These are phyloP conservation scores for Pleurozium schreberi DNA, from an alignment of 225 moss, liverwort and hornwort species.

Conservation along the genomic window DNA sequence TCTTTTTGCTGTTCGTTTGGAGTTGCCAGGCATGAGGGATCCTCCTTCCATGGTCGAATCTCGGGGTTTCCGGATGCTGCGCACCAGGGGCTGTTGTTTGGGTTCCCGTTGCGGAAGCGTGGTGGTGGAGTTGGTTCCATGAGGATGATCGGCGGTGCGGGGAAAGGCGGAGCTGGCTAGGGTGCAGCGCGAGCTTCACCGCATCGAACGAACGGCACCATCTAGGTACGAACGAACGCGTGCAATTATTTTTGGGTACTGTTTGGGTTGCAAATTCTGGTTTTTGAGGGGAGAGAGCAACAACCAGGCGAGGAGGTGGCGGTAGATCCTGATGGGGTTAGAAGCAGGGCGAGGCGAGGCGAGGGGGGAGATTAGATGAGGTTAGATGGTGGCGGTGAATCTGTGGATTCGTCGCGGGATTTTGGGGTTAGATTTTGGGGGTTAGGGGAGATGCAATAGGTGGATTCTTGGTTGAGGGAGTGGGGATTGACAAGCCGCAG, in stretches of 20 bases:
- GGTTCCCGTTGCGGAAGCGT: neutral
- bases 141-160: slow-evolving; percentile 44
- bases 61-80: slow-evolving; percentile 12
- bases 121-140: neutral
- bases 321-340: slow-evolving; percentile 20
- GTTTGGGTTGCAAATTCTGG: neutral
- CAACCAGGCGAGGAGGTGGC: neutral
- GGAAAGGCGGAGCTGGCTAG: slow-evolving; percentile 18
- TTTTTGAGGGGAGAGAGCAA: neutral
- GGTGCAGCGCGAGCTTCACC: slow-evolving; percentile 1
- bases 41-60: slow-evolving; percentile 11
- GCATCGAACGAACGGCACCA: neutral
- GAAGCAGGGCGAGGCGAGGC: neutral
- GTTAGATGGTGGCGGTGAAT: slow-evolving; percentile 33
- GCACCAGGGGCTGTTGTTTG: neutral
- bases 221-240: slow-evolving; percentile 18
- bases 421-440: neutral
- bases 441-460: neutral
- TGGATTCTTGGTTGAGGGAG: slow-evolving; percentile 38
- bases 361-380: neutral
- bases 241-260: neutral
- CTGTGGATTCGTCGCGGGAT: slow-evolving; percentile 31
- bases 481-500: slow-evolving; percentile 52
- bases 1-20: neutral
- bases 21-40: neutral